phyloP scores from a whole-genome alignment of 2,329 filamentous ascomycete species.

The Hymenoscyphus repandus region DNA sequence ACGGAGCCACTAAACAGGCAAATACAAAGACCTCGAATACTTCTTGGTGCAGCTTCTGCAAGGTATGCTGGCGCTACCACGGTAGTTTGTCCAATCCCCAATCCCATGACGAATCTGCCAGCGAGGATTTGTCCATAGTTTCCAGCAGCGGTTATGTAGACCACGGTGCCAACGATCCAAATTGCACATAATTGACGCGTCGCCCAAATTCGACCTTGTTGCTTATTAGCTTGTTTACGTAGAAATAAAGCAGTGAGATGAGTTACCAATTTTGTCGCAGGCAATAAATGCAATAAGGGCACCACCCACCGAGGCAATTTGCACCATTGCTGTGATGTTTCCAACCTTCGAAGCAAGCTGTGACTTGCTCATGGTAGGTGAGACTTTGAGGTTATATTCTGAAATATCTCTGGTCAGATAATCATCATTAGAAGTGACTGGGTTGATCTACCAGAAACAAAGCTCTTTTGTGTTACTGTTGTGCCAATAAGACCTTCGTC shows the following conservation, averaged over 20 bases:
- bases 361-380: slow-evolving; percentile 14
- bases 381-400: slow-evolving; percentile 17
- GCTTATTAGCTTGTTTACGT: slow-evolving; percentile 22
- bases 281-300: slow-evolving; percentile 28
- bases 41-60: slow-evolving; percentile 21
- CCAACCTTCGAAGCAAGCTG: slow-evolving; percentile 31
- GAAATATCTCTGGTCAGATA: slow-evolving; percentile 8
- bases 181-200: slow-evolving; percentile 21
- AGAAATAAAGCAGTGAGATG: neutral
- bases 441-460: slow-evolving; percentile 5
- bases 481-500: slow-evolving; percentile 27
- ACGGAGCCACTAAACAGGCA: slow-evolving; percentile 22
- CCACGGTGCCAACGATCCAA: slow-evolving; percentile 26
- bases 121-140: slow-evolving; percentile 23
- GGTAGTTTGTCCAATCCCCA: slow-evolving; percentile 34
- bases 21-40: slow-evolving; percentile 24
- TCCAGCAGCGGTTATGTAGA: slow-evolving; percentile 32
- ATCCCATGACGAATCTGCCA: slow-evolving; percentile 27
- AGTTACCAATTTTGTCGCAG: slow-evolving; percentile 21
- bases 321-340: slow-evolving; percentile 37
- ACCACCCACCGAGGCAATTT: slow-evolving; percentile 35
- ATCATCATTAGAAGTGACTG: neutral
- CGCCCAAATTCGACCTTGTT: slow-evolving; percentile 26
- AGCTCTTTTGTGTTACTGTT: slow-evolving; percentile 28
- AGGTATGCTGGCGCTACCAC: slow-evolving; percentile 36